phyloP scores from a whole-genome alignment of 345 rosid genomes.

The Rhizophora mangle region DNA sequence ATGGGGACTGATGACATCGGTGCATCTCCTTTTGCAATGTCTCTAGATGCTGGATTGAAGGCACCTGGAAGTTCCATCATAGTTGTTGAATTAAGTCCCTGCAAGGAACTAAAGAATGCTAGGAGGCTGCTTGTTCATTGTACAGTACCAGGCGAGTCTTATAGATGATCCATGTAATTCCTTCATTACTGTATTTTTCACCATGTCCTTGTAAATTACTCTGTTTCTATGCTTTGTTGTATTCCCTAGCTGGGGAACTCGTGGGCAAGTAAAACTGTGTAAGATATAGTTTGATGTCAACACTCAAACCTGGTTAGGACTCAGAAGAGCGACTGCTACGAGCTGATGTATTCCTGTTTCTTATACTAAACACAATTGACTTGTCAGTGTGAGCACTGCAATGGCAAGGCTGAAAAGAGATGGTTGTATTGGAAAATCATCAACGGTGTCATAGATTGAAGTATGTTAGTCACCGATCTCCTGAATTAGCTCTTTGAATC shows the following conservation, averaged over 20 bases:
- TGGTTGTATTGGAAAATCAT: no score
- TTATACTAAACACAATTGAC: no score
- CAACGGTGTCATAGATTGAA: no score
- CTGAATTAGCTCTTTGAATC: no score
- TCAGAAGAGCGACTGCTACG: no score
- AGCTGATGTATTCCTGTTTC: no score
- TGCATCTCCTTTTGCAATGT: not conserved
- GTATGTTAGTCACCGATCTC: no score
- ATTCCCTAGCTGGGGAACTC: not conserved
- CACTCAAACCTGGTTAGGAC: not conserved
- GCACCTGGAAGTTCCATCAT: constrained; percentile 9
- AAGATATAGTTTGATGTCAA: constrained; percentile 17
- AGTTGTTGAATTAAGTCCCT: constrained; percentile 13
- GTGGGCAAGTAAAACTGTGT: constrained; percentile 1
- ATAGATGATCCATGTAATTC: constrained; percentile 7
- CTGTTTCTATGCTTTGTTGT: constrained; percentile 1
- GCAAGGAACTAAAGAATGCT: constrained; percentile 6
- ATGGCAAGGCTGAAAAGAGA: no score
- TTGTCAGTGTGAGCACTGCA: no score
- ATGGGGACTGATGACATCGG: constrained; percentile 4
- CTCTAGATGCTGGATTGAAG: not conserved
- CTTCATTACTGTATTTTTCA: constrained; percentile 1
- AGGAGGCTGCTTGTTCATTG: constrained; percentile 21
- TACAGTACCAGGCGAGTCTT: constrained; percentile 25
- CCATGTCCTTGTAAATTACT: constrained; percentile 32